A percentile compares a stretch with the other conserved stretches of the same genome.
phyloP scores from a whole-genome alignment of 2,329 filamentous ascomycete genomes.

The Cordyceps fumosorosea region DNA sequence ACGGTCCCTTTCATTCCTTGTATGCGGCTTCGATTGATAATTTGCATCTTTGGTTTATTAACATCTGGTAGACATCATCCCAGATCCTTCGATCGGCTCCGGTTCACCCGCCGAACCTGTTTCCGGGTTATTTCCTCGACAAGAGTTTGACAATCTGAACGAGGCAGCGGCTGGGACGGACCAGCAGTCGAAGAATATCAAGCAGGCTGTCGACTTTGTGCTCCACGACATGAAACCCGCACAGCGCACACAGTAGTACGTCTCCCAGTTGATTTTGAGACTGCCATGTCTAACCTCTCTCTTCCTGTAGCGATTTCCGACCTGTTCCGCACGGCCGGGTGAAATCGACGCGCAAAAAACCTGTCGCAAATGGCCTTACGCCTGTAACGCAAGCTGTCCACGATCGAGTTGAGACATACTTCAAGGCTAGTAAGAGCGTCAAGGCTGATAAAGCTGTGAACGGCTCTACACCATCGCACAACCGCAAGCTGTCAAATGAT shows the following conservation, averaged over 20 bases:
- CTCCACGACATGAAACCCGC: slow-evolving; percentile 65
- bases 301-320: slow-evolving; percentile 48
- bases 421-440: slow-evolving; percentile 31
- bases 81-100: slow-evolving; percentile 54
- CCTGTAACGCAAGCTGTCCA: slow-evolving; percentile 40
- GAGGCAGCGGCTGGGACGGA: slow-evolving; percentile 52
- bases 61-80: slow-evolving; percentile 51
- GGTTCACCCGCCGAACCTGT: slow-evolving; percentile 47
- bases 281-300: slow-evolving; percentile 17
- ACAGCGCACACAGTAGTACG: slow-evolving; percentile 64
- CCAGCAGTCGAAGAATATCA: slow-evolving; percentile 57
- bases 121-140: slow-evolving; percentile 42
- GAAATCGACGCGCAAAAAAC: slow-evolving; percentile 20
- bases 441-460: slow-evolving; percentile 9
- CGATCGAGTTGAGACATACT: slow-evolving; percentile 34
- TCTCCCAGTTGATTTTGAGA: not conserved
- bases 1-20: slow-evolving; percentile 73
- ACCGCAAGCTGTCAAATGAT: slow-evolving; percentile 15
- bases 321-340: slow-evolving; percentile 19
- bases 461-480: not conserved
- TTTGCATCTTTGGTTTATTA: not conserved
- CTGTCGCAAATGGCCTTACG: slow-evolving; percentile 36
- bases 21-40: slow-evolving; percentile 30
- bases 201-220: slow-evolving; percentile 67
- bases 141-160: slow-evolving; percentile 63